Evolutionary conservation across 352 stramenopile species (phyloP).

Genomic region (Phytopythium cucurbitacearum): DNA sequence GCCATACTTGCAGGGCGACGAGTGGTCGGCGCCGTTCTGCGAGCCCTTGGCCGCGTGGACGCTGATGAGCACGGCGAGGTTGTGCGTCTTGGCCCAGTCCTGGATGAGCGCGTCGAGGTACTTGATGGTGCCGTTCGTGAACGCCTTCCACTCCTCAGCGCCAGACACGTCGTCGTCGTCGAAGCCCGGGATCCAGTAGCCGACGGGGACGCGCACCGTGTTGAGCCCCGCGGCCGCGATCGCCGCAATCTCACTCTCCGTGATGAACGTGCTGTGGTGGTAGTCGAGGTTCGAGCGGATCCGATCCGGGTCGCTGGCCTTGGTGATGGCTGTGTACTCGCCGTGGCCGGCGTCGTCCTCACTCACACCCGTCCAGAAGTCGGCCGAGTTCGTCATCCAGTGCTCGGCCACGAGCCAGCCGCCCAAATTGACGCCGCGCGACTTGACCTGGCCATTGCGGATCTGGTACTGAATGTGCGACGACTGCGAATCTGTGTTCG

Average conservation of each 20-base stretch:
- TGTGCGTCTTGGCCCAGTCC: constrained; percentile 35
- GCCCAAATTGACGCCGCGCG: constrained; percentile 75
- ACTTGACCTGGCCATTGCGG: constrained; percentile 29
- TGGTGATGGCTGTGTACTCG: constrained; percentile 69
- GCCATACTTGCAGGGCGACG: constrained; percentile 37
- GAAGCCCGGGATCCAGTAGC: constrained; percentile 77
- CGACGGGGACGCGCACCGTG: constrained; percentile 74
- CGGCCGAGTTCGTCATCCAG: constrained; percentile 63
- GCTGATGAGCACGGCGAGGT: constrained; percentile 46
- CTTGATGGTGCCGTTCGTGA: constrained; percentile 16
- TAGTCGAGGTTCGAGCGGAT: constrained; percentile 34
- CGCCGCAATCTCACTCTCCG: constrained; percentile 49
- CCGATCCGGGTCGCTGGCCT: constrained; percentile 22
- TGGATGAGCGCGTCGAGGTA: constrained; percentile 28
- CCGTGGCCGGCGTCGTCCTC: constrained; percentile 27
- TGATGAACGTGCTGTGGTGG: constrained; percentile 69
- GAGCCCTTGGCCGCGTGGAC: constrained; percentile 68
- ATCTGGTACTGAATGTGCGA: constrained; percentile 28
- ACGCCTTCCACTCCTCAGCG: constrained; percentile 35
- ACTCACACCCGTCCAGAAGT: constrained; percentile 55
- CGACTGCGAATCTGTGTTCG: background rate
- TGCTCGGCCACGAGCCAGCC: constrained; percentile 77
- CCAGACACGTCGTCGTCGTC: constrained; percentile 48
- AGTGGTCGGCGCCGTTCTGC: constrained; percentile 75
- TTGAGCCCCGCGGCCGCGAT: constrained; percentile 69